phyloP scores from a whole-genome alignment of 768 basidiomycete species.

The Lentinula edodes region DNA sequence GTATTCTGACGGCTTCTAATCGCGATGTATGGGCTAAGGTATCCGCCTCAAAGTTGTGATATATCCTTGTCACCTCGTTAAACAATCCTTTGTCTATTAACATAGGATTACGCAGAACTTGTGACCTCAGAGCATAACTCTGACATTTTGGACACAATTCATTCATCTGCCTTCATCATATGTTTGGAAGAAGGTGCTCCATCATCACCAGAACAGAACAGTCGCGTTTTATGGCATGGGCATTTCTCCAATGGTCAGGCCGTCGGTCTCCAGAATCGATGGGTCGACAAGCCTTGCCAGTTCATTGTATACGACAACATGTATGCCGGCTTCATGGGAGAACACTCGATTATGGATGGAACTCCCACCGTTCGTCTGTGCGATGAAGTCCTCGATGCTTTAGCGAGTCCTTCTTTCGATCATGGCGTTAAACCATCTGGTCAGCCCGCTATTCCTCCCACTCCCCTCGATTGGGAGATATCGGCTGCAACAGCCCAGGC shows the following conservation, averaged over 20 bases:
- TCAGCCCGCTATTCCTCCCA: slow-evolving; percentile 23
- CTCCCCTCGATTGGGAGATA: slow-evolving; percentile 61
- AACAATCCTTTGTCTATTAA: neutral
- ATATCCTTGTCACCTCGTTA: neutral
- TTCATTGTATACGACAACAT: slow-evolving; percentile 83
- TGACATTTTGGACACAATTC: slow-evolving; percentile 61
- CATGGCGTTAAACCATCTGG: slow-evolving; percentile 34
- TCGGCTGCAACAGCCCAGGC: slow-evolving; percentile 40
- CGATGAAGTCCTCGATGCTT: slow-evolving; percentile 58
- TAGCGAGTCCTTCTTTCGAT: slow-evolving; percentile 61
- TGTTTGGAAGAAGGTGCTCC: slow-evolving; percentile 67
- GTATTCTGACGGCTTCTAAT: slow-evolving; percentile 72
- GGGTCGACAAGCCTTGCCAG: slow-evolving; percentile 89
- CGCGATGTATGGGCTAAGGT: slow-evolving; percentile 91
- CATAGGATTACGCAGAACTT: slow-evolving; percentile 56
- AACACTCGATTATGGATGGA: slow-evolving; percentile 90
- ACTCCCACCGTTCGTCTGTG: slow-evolving; percentile 74
- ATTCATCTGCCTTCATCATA: slow-evolving; percentile 83
- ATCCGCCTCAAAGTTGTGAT: neutral
- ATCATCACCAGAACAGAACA: slow-evolving; percentile 47
- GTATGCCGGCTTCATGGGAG: slow-evolving; percentile 84
- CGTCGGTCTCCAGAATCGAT: slow-evolving; percentile 66
- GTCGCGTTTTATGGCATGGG: slow-evolving; percentile 81
- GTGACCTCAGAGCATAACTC: slow-evolving; percentile 57
- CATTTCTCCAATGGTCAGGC: slow-evolving; percentile 42